Conservation (phyloP, 179 eudicot species). For the Beta lomatogona region DNA sequence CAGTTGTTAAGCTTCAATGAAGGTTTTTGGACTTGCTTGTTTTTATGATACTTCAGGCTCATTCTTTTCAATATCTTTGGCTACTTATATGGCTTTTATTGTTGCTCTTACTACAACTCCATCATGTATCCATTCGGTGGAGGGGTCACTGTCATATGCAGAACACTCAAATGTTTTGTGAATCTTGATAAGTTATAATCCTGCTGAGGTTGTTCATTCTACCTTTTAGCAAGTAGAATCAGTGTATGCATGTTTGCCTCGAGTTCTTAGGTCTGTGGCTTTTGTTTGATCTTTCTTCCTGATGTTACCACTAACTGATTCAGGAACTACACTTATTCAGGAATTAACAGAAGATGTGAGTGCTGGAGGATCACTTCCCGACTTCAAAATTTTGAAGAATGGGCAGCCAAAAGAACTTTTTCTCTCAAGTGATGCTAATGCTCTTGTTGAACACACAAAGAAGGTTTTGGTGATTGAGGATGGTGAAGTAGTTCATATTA, state of each 20-base stretch:
- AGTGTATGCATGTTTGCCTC: background rate
- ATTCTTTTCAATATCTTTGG: background rate
- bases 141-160: background rate
- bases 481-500: conserved; percentile 90
- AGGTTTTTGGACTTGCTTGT: background rate
- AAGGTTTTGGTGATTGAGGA: conserved; percentile 92
- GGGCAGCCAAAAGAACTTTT: conserved; percentile 89
- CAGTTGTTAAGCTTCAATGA: background rate
- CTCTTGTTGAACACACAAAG: conserved; percentile 94
- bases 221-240: background rate
- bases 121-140: background rate
- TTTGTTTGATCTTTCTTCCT: conserved; percentile 12
- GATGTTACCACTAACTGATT: conserved; percentile 20
- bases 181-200: background rate
- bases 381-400: conserved; percentile 63
- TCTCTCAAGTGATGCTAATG: conserved; percentile 92
- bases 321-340: conserved; percentile 70
- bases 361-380: conserved; percentile 60
- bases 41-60: background rate
- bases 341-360: conserved; percentile 55
- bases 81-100: background rate
- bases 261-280: background rate
- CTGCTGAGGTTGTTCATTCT: background rate
- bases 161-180: background rate
- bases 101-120: background rate